phyloP scores from a whole-genome alignment of 768 basidiomycete genomes.

The Tylopilus subfusipes region DNA sequence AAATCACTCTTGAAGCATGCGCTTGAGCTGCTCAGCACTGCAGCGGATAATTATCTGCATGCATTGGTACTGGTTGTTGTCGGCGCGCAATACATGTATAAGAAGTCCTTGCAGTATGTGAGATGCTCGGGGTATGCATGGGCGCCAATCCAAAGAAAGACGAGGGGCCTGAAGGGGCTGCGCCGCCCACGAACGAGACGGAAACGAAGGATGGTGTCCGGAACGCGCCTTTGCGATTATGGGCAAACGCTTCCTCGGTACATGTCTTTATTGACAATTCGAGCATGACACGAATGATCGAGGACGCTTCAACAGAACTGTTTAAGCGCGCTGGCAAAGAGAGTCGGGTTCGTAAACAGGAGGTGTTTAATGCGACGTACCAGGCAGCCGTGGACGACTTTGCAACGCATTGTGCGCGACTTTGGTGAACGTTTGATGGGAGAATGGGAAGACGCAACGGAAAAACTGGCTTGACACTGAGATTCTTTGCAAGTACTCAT shows the following conservation, averaged over 20 bases:
- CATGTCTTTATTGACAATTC: slow-evolving; percentile 3
- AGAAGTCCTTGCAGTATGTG: slow-evolving; percentile 61
- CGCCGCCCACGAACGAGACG: background rate
- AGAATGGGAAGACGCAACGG: background rate
- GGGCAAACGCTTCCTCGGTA: slow-evolving; percentile 70
- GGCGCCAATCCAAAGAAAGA: slow-evolving; percentile 38
- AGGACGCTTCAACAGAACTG: slow-evolving; percentile 42
- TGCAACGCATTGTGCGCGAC: slow-evolving; percentile 10
- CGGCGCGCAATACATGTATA: slow-evolving; percentile 68
- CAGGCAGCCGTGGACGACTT: slow-evolving; percentile 24
- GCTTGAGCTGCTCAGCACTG: slow-evolving; percentile 50
- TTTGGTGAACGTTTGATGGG: slow-evolving; percentile 12
- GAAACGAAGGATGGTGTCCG: slow-evolving; percentile 40
- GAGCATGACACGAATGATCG: background rate
- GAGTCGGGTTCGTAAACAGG: slow-evolving; percentile 44
- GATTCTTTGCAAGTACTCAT: background rate
- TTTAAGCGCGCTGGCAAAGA: slow-evolving; percentile 55
- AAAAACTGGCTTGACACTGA: background rate
- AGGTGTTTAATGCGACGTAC: slow-evolving; percentile 38
- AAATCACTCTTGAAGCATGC: slow-evolving; percentile 52
- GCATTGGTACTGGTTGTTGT: slow-evolving; percentile 68
- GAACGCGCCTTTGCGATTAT: slow-evolving; percentile 62
- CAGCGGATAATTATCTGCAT: slow-evolving; percentile 71
- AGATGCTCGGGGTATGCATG: slow-evolving; percentile 68
- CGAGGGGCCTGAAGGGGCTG: background rate